Percentiles rank a stretch among this genome's conserved stretches.
Evolutionary conservation across 805 yeast genomes (phyloP).

Genomic region (Candida rishiriensis): DNA sequence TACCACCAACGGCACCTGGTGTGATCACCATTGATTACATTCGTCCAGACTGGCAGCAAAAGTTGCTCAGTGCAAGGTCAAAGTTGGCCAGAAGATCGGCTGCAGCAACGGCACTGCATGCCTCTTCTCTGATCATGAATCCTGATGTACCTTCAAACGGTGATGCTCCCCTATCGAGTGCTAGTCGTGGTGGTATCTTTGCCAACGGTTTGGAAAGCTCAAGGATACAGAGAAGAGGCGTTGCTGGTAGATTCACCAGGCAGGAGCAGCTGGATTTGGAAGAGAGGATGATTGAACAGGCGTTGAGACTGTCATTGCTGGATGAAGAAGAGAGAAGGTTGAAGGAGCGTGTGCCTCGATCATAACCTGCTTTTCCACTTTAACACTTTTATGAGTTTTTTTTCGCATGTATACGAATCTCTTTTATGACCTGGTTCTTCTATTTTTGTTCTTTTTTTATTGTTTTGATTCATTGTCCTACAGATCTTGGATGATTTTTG

Average conservation of each 20-base stretch:
- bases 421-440: too few relatives aligned
- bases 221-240: slow-evolving; percentile 9
- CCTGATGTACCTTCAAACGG: background rate
- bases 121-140: slow-evolving; percentile 65
- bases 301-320: slow-evolving; percentile 65
- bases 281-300: slow-evolving; percentile 80
- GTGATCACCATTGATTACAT: slow-evolving; percentile 79
- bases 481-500: too few relatives aligned
- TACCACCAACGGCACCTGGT: slow-evolving; percentile 62
- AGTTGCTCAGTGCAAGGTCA: slow-evolving; percentile 65
- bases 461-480: too few relatives aligned
- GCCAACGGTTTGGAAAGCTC: slow-evolving; percentile 1
- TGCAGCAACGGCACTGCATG: slow-evolving; percentile 91
- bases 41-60: slow-evolving; percentile 90
- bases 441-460: too few relatives aligned
- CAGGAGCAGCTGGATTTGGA: slow-evolving; percentile 44
- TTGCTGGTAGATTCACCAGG: slow-evolving; percentile 48
- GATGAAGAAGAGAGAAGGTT: slow-evolving; percentile 59
- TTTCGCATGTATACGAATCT: too few relatives aligned
- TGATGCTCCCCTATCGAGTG: background rate
- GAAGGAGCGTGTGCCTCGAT: slow-evolving; percentile 18
- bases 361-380: background rate
- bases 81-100: slow-evolving; percentile 84
- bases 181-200: background rate
- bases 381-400: too few relatives aligned